Evolutionary conservation across 1,284 basidiomycete species (phyloP).

Genomic region (Phylloboletellus chloephorus): DNA sequence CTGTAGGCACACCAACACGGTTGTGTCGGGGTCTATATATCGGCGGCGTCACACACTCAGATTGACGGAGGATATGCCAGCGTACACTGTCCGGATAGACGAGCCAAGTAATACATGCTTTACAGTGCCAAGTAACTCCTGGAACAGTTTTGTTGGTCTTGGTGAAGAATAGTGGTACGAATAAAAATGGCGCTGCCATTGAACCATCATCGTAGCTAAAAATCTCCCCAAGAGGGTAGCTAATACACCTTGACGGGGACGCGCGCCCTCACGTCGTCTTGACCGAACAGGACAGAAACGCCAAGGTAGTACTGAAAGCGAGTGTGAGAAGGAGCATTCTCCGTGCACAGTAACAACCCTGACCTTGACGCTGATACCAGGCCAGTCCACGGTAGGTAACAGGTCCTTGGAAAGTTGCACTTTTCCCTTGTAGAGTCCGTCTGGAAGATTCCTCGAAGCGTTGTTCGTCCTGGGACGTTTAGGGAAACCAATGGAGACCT

Average conservation of each 20-base stretch:
- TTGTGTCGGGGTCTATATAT: too few species aligned
- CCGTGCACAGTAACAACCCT: conserved; percentile 18
- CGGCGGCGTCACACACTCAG: too few species aligned
- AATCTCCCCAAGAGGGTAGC: conserved; percentile 4
- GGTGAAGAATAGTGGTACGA: too few species aligned
- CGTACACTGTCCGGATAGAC: neutral
- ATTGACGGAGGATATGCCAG: too few species aligned
- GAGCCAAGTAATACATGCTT: conserved; percentile 3
- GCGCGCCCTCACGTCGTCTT: conserved; percentile 54
- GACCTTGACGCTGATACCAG: conserved; percentile 62
- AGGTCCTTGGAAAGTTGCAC: conserved; percentile 50
- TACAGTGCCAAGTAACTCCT: conserved; percentile 4
- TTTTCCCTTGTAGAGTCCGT: conserved; percentile 59
- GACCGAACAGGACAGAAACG: conserved; percentile 57
- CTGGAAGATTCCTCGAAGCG: conserved; percentile 44
- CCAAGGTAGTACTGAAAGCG: conserved; percentile 60
- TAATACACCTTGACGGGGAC: conserved; percentile 55
- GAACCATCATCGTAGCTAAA: neutral
- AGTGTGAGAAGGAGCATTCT: conserved; percentile 10
- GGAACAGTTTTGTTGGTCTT: too few species aligned
- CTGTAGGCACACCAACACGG: too few species aligned
- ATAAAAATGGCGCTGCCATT: neutral
- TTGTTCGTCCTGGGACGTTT: conserved; percentile 52
- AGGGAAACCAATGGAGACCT: conserved; percentile 59
- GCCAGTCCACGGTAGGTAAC: conserved; percentile 61